These are phyloP conservation scores for Leccinum proximum DNA, from an alignment of 1,284 basidiomycete genomes.

Conservation along the genomic window DNA sequence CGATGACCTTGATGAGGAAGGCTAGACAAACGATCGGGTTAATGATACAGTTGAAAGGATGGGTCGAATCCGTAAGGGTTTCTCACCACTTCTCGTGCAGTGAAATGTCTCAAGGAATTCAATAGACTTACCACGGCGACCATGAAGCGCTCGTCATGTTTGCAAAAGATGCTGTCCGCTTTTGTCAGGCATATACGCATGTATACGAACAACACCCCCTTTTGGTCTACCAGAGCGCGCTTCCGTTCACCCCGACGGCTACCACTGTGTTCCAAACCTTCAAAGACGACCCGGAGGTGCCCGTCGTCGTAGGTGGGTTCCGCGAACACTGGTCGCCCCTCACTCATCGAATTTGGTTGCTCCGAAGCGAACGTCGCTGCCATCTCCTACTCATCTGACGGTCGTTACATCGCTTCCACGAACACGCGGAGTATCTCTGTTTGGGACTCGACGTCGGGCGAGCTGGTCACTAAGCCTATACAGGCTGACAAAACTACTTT, in stretches of 20 bases:
- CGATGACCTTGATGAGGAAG: constrained; percentile 28
- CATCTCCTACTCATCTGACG: constrained; percentile 26
- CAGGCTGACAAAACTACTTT: constrained; percentile 10
- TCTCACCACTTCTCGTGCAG: background rate
- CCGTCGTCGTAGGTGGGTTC: constrained; percentile 28
- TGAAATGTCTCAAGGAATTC: background rate
- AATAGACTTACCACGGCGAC: constrained; percentile 13
- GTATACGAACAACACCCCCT: constrained; percentile 34
- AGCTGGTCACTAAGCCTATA: constrained; percentile 22
- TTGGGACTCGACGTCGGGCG: constrained; percentile 32
- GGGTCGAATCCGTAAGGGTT: constrained; percentile 24
- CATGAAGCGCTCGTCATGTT: constrained; percentile 20
- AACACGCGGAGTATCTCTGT: constrained; percentile 19
- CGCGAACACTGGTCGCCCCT: constrained; percentile 31
- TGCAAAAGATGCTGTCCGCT: constrained; percentile 26
- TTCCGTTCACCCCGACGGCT: constrained; percentile 31
- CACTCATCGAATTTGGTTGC: constrained; percentile 27
- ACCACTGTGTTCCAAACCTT: constrained; percentile 24
- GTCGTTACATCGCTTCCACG: constrained; percentile 30
- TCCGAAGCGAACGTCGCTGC: constrained; percentile 15
- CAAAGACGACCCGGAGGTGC: constrained; percentile 23
- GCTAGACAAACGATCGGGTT: constrained; percentile 32
- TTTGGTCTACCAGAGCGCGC: constrained; percentile 32
- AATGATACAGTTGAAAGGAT: constrained; percentile 25
- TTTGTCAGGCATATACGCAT: constrained; percentile 30